These are phyloP conservation scores for Globisporangium barbulae DNA, from an alignment of 352 stramenopile species.

Conservation along the genomic window DNA sequence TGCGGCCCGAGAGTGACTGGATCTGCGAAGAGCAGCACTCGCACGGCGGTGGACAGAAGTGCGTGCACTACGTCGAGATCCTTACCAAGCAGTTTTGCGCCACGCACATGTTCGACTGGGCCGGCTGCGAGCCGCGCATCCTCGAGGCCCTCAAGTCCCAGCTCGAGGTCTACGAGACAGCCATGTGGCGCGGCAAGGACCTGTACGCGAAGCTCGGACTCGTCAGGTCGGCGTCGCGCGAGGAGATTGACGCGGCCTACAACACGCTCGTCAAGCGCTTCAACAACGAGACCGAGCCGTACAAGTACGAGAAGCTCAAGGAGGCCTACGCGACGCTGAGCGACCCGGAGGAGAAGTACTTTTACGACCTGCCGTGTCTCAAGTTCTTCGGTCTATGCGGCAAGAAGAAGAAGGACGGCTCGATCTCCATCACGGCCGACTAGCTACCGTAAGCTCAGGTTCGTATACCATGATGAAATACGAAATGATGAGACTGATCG, in stretches of 20 bases:
- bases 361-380: constrained; percentile 79
- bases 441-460: constrained; percentile 13
- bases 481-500: not conserved
- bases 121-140: constrained; percentile 45
- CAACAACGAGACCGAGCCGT: constrained; percentile 81
- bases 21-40: constrained; percentile 40
- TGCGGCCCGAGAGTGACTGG: constrained; percentile 79
- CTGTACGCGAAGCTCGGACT: constrained; percentile 80
- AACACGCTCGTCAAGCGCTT: constrained; percentile 80
- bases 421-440: constrained; percentile 73
- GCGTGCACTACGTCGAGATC: constrained; percentile 74
- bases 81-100: constrained; percentile 58
- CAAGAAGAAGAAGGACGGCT: constrained; percentile 76
- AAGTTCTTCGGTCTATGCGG: constrained; percentile 83
- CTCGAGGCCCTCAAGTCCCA: constrained; percentile 56
- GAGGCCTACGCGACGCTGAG: constrained; percentile 76
- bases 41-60: constrained; percentile 45
- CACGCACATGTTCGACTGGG: constrained; percentile 75
- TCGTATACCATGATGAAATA: not conserved
- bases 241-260: constrained; percentile 80
- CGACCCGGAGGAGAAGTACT: constrained; percentile 82
- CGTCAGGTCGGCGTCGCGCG: constrained; percentile 57
- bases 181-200: constrained; percentile 77
- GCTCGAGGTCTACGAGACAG: constrained; percentile 68
- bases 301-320: constrained; percentile 82